Evolutionary conservation across 1,139 yeast species (phyloP).

Genomic region (Pichia sp.): DNA sequence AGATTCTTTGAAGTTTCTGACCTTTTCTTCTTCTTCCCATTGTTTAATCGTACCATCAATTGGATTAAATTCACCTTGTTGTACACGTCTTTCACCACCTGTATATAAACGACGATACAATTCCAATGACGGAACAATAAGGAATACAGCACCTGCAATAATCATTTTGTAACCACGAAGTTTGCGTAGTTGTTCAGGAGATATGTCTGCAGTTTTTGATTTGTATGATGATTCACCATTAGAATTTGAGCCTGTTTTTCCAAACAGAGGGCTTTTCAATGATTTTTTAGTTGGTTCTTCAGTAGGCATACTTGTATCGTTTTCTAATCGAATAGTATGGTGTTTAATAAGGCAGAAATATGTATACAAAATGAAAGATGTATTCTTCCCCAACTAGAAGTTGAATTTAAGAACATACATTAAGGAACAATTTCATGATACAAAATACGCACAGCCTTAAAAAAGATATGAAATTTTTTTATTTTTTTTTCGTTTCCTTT

Average conservation of each 20-base stretch:
- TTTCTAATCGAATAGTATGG: neutral
- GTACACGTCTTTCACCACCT: constrained; percentile 42
- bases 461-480: neutral
- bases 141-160: constrained; percentile 36
- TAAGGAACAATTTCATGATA: neutral
- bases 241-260: constrained; percentile 1
- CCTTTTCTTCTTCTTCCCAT: constrained; percentile 40
- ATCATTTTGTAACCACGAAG: constrained; percentile 32
- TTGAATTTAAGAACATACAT: too few species aligned
- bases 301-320: neutral
- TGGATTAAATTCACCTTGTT: constrained; percentile 42
- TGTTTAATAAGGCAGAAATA: too few species aligned
- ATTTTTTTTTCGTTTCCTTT: neutral
- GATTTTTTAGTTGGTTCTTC: neutral
- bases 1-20: constrained; percentile 31
- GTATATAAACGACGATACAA: constrained; percentile 32
- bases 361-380: too few species aligned
- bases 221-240: constrained; percentile 10
- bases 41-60: constrained; percentile 40
- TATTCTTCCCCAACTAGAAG: too few species aligned
- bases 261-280: constrained; percentile 3
- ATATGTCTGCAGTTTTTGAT: constrained; percentile 12
- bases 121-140: constrained; percentile 34
- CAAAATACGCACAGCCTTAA: constrained; percentile 15
- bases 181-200: constrained; percentile 20